Evolutionary conservation across 768 basidiomycete species (phyloP), one percentile per base, ranked within the genome.

Genomic region (Russula foetens): DNA sequence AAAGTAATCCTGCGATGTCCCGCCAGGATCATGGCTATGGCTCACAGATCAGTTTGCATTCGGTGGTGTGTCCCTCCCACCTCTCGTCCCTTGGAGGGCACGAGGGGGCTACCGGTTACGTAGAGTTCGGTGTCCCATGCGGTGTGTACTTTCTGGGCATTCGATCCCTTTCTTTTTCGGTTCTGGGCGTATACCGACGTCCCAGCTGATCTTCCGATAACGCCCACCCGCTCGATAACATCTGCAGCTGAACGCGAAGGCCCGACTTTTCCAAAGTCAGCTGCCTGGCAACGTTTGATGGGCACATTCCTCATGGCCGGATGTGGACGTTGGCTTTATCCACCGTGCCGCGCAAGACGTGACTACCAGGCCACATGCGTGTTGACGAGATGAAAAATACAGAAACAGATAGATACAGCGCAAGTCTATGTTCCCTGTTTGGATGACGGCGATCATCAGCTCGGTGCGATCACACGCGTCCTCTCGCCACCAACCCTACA

Each of bases 191-290:
- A 26, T 26, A 31, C 49, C 35, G 49, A 55, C 55, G 35, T 35
- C 49, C 33, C 29, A 38, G 24, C 49, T 47, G 60, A 58, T 62
- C 50, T 53, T 43, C 56, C 35, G 56, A 53, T 62, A 52, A 52
- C 44, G 38, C 44, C 49, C 26, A 56, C 33, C 43, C 19, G 8
- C 6, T 35, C 35, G 35, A 35, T 35, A 35, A 35, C 9, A 35
- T 35, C 14, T 35, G 35, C 2, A 35, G 4, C 11, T 11, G 19
- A 28, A 2, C 29, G 26, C 17, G 14, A 15, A 15, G 28, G 53
- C 21, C 35, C 19, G n/a, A 12, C 35, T 2, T 33, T 47, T 38
- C 38, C 45, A 14, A 39, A 41, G 38, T 46, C 35, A 57, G 38
- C 35, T 21, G 8, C 29, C 29, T 53, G 15, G 43, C 33, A 28